A percentile compares a stretch with the other conserved stretches of the same genome.
phyloP scores from a whole-genome alignment of 805 yeast species.

The Candida sonorensis region DNA sequence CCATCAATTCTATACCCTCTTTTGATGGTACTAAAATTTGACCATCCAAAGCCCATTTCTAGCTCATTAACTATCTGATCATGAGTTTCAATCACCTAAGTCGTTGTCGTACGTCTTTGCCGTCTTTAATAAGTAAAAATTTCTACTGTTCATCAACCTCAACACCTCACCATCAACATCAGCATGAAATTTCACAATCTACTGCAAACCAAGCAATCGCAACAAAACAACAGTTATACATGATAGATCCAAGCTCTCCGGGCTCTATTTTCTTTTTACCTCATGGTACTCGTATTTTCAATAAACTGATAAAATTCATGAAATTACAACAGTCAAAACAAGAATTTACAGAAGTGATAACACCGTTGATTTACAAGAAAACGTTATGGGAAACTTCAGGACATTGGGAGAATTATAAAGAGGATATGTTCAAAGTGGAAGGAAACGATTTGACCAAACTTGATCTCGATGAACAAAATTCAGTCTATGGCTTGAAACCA shows the following conservation, averaged over 20 bases:
- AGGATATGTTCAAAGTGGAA: slow-evolving; percentile 87
- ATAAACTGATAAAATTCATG: slow-evolving; percentile 75
- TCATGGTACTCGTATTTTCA: slow-evolving; percentile 83
- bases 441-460: slow-evolving; percentile 37
- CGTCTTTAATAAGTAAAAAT: no score
- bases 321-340: slow-evolving; percentile 71
- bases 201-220: slow-evolving; percentile 40
- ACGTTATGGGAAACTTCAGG: slow-evolving; percentile 87
- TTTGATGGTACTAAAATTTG: no score
- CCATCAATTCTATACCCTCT: no score
- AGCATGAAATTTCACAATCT: slow-evolving; percentile 21
- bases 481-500: slow-evolving; percentile 70
- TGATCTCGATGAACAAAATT: slow-evolving; percentile 31
- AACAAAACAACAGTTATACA: slow-evolving; percentile 64
- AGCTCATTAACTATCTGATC: no score
- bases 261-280: slow-evolving; percentile 92
- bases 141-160: no score
- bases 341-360: slow-evolving; percentile 87
- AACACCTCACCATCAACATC: slow-evolving; percentile 1
- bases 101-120: no score
- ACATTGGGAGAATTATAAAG: slow-evolving; percentile 79
- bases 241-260: slow-evolving; percentile 77
- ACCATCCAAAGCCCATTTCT: no score
- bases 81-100: no score
- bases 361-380: slow-evolving; percentile 82